Evolutionary conservation across 805 yeast species (phyloP), one percentile per base, ranked within the genome.

Genomic region (Metschnikowia aberdeeniae): DNA sequence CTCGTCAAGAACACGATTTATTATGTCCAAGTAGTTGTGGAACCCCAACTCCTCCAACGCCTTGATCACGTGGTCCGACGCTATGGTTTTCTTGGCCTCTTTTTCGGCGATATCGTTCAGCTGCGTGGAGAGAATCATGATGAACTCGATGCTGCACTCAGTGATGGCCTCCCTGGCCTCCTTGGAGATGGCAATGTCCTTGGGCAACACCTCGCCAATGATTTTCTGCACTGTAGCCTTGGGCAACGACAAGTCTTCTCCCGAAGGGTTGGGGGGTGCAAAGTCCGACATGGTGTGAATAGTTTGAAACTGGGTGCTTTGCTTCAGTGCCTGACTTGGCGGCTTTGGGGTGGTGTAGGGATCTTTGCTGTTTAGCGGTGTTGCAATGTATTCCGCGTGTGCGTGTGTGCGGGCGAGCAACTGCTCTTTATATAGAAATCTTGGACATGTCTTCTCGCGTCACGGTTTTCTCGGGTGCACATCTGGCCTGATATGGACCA

Each of bases 181-280:
- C 55, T 90, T 86, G 34, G 96, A 81, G 55, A 92, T 89, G 6
- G 90, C 82, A 45, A 87, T 74, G 59, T 90, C 97, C n/a, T 80
- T 69, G 13, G 97, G 97, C 27, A 92, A 72, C 29, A 93, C 86
- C 58, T 93, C 99, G 3, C 89, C 77, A 14, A 93, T 84, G 40
- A 93, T 89, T 64, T 93, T 93, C 62, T 92, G 98, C 1, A 93
- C 98, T 0, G 99, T 93, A 2, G 99, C 99, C 67, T 73, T 68
- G 19, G 78, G 75, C 46, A 71, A 60, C 12, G 72, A 66, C 45
- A 71, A 61, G 54, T 70, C 76, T 44, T 71, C 76, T 13, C 63
- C 62, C 6, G 59, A 51, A 29, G 60, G 55, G 34, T 52, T 46
- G 20, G 65, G 58, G 17, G 62, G 60, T 11, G 67, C 58, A 47